phyloP scores from a whole-genome alignment of 805 yeast genomes.

The Scheffersomyces lignosus region DNA sequence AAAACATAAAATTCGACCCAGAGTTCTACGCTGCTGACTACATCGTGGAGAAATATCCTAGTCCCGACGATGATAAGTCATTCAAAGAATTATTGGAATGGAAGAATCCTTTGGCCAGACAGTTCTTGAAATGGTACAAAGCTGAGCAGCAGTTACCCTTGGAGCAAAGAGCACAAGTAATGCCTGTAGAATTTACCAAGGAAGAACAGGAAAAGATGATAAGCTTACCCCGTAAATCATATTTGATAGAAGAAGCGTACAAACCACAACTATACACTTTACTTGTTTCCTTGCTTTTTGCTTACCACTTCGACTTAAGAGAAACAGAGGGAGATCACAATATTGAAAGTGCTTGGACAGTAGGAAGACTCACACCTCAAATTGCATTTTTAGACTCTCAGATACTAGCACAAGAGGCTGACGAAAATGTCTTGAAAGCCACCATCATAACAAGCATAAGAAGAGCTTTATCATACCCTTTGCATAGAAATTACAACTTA shows the following conservation, averaged over 20 bases:
- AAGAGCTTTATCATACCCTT: conserved; percentile 76
- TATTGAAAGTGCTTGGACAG: conserved; percentile 91
- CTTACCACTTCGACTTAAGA: conserved; percentile 72
- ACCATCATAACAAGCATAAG: conserved; percentile 62
- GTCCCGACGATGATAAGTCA: conserved; percentile 51
- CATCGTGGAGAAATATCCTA: conserved; percentile 57
- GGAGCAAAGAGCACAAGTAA: conserved; percentile 18
- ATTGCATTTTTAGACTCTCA: conserved; percentile 68
- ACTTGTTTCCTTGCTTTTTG: conserved; percentile 66
- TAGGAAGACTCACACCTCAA: conserved; percentile 85
- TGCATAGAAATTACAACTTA: conserved; percentile 70
- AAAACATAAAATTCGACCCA: conserved; percentile 75
- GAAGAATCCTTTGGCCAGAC: conserved; percentile 47
- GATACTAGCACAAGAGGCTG: conserved; percentile 32
- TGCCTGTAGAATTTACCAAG: conserved; percentile 54
- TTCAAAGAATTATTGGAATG: conserved; percentile 50
- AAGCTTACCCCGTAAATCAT: conserved; percentile 63
- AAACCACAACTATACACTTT: conserved; percentile 55
- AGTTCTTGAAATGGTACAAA: conserved; percentile 51
- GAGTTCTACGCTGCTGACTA: conserved; percentile 88
- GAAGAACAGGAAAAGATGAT: conserved; percentile 68
- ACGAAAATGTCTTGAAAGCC: conserved; percentile 45
- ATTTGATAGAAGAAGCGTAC: conserved; percentile 54
- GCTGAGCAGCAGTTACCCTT: conserved; percentile 27
- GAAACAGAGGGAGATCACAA: conserved; percentile 70